Base-by-base conservation (phyloP, 2,329 filamentous ascomycete genomes). In the Colletotrichum higginsianum region DNA sequence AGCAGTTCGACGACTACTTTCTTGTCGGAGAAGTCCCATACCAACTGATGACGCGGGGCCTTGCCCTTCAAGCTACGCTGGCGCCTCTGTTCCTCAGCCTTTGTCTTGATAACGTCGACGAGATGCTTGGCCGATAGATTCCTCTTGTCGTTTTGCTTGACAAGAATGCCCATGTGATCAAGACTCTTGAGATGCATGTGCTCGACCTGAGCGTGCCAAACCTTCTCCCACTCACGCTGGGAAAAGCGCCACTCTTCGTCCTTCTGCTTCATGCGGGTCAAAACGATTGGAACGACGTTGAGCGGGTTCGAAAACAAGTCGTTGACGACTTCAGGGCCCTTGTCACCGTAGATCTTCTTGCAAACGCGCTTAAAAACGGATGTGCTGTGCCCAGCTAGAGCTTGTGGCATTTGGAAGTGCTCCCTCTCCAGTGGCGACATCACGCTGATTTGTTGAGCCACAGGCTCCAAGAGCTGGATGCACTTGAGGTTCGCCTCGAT, bases 181-280 rank as follows among this genome's bases (percentile, higher is more conserved):
- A 99, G 90, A 80, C 95, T 98, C 85, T 95, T 97, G 84, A 97
- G 94, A 82, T 98, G 97, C 85, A 97, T 96, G 78, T 93, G 92
- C 79, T 97, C 93, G 30, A 96, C 98, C 84, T 98, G 96, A 61
- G 94, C 92, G 74, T 96, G 94, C 96, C 96, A 99, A 9, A 99
- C 95, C 83, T 98, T 98, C 82, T 98, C 95, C 96, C 96, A 99
- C 80, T 99, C 97, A 42, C 96, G 94, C 80, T 94, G 95, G 7
- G 94, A 96, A 76, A 97, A 95, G 75, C 97, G 94, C 96, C 96
- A 99, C 78, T 98, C 95, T 81, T 99, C 96, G 55, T 97, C 92
- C 80, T 98, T 98, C 78, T 97, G 94, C 84, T 98, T 98, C 76
- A 99, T 88, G 15, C 96, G 90, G 62, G 94, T 92, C 72, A 99